Evolutionary conservation across 768 basidiomycete genomes (phyloP), one percentile per base, ranked within the genome.

Genomic region (Amanita brunnescens): DNA sequence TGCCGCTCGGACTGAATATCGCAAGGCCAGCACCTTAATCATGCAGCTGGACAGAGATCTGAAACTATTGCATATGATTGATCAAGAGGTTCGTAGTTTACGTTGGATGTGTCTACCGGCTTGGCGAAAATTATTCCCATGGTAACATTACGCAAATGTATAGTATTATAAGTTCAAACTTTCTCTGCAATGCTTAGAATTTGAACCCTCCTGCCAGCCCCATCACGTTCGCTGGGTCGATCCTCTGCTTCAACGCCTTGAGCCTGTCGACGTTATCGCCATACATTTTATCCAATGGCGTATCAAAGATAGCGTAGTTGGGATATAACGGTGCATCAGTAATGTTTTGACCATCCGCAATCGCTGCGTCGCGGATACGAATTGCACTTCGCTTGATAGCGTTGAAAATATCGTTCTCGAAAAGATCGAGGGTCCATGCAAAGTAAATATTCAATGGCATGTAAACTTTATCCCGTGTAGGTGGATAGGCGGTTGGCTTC

Each of bases 281-380:
- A 50, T 73, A 77, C 29, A 81, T 67, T 13, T 59, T 55, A 46
- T 69, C 62, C 34, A 77, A 43, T 3, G 75, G 67, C 13, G 76
- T 78, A 51, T 69, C 68, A 20, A 57, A 62, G 12, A 72, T 59
- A 29, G 78, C 77, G 52, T 79, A 78, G 60, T 81, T 81, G 42
- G 63, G 58, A 42, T 50, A 50, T 39, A 41, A 32, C 6, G 49
- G 49, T 2, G 49, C 49, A 23, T 41, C 56, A 75, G 78, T 49
- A 66, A 65, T 62, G 13, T 39, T 54, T 59, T 70, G 67, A 23
- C 70, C 70, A 49, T 66, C 55, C 8, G 58, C 52, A 5, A 65
- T 51, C 4, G 66, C 67, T 6, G 67, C 62, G n/a, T 64, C 52
- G 21, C 59, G 61, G 30, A 81, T 63, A 14, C 62, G 64, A 4